phyloP scores from a whole-genome alignment of 495 filamentous ascomycete genomes.

The Talaromyces wortmannii region DNA sequence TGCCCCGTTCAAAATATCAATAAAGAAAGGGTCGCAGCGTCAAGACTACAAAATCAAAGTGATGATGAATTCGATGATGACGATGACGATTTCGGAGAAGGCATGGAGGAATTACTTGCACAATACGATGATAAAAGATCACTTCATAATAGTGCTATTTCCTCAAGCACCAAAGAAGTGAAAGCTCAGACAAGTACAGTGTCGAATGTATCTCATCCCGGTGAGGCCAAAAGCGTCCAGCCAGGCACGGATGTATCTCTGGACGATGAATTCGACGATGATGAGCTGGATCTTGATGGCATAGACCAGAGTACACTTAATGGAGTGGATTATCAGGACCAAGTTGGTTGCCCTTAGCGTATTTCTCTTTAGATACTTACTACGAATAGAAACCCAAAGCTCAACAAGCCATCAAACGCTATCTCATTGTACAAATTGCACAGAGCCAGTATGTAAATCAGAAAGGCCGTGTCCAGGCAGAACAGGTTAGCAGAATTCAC shows the following conservation, averaged over 20 bases:
- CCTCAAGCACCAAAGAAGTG: background rate
- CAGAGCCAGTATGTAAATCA: constrained; percentile 57
- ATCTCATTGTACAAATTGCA: constrained; percentile 65
- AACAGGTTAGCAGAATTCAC: constrained; percentile 54
- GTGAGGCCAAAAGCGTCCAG: background rate
- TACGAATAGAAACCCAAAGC: constrained; percentile 48
- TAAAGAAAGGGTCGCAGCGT: constrained; percentile 25
- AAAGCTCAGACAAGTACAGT: background rate
- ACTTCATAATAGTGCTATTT: constrained; percentile 36
- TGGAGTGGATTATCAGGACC: constrained; percentile 10
- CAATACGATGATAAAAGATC: constrained; percentile 34
- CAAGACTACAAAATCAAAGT: constrained; percentile 32
- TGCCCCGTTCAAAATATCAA: constrained; percentile 5
- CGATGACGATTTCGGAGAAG: constrained; percentile 47
- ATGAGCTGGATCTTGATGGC: constrained; percentile 36
- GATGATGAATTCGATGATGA: constrained; percentile 28
- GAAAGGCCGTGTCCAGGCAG: constrained; percentile 51
- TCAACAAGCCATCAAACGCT: constrained; percentile 71
- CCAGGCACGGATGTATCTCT: constrained; percentile 10
- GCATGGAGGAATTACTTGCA: constrained; percentile 32
- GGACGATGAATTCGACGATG: constrained; percentile 37
- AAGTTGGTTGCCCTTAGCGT: constrained; percentile 39
- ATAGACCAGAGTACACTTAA: constrained; percentile 18
- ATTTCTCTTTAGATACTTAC: constrained; percentile 26
- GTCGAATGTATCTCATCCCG: background rate